A percentile compares a stretch with the other conserved stretches of the same genome.
Conservation (phyloP, 257 asterid genomes). For the Linderniella brevidens region DNA sequence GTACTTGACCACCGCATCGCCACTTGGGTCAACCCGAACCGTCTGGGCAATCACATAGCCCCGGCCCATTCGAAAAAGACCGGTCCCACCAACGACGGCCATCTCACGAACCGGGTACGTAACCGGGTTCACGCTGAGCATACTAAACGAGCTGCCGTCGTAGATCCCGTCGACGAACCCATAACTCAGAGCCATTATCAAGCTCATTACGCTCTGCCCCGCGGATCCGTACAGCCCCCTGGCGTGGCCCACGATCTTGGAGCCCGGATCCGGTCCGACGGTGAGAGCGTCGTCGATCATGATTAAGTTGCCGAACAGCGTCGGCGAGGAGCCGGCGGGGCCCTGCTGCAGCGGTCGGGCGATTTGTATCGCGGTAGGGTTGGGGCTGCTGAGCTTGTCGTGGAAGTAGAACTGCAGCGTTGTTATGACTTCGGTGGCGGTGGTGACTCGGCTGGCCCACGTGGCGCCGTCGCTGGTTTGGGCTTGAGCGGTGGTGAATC, state of each 20-base stretch:
- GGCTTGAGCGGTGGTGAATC: too few relatives aligned
- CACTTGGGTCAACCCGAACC: background rate
- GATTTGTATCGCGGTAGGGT: conserved; percentile 19
- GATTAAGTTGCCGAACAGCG: conserved; percentile 19
- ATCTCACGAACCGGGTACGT: conserved; percentile 14
- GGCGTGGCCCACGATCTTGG: conserved; percentile 16
- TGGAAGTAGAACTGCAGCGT: conserved; percentile 32
- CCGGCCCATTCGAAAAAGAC: conserved; percentile 14
- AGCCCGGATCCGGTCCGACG: conserved; percentile 7
- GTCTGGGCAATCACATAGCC: conserved; percentile 17
- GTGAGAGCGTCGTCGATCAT: conserved; percentile 16
- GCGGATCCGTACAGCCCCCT: conserved; percentile 16
- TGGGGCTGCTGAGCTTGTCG: conserved; percentile 26
- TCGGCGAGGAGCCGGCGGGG: conserved; percentile 19
- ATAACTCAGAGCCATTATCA: conserved; percentile 15
- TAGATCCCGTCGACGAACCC: conserved; percentile 14
- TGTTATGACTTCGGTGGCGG: too few relatives aligned
- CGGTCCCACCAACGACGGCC: conserved; percentile 22
- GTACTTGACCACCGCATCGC: conserved; percentile 18
- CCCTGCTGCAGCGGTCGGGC: conserved; percentile 10
- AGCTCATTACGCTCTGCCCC: conserved; percentile 5
- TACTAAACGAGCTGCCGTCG: conserved; percentile 17
- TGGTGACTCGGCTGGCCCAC: too few relatives aligned
- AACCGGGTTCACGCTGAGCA: conserved; percentile 14
- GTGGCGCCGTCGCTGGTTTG: too few relatives aligned